Percentiles rank a stretch among this genome's conserved stretches.
These are phyloP conservation scores for Boletus coccyginus DNA, from an alignment of 768 basidiomycete species.

Conservation along the genomic window DNA sequence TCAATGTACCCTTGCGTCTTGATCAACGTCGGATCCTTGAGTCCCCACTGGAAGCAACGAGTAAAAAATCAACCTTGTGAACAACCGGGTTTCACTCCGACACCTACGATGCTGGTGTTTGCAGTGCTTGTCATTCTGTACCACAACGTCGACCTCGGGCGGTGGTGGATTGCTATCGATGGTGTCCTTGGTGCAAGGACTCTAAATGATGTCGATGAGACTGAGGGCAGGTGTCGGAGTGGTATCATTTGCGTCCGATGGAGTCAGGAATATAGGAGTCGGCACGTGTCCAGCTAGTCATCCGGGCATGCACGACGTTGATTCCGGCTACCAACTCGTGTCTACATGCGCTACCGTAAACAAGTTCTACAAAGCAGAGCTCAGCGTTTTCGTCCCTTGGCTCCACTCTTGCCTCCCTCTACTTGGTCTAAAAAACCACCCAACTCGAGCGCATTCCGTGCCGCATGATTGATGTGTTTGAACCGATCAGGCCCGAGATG, in stretches of 20 bases:
- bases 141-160: constrained; percentile 13
- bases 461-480: constrained; percentile 95
- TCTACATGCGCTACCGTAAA: not conserved
- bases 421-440: constrained; percentile 78
- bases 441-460: constrained; percentile 82
- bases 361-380: not conserved
- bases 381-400: constrained; percentile 31
- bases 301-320: too few relatives aligned
- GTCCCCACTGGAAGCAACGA: constrained; percentile 49
- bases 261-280: not conserved
- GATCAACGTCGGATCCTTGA: constrained; percentile 76
- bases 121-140: constrained; percentile 58
- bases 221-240: constrained; percentile 11
- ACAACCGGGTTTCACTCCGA: not conserved
- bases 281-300: not conserved
- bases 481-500: constrained; percentile 87
- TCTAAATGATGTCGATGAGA: constrained; percentile 13
- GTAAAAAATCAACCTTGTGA: not conserved
- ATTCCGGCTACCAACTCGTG: not conserved
- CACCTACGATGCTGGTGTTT: constrained; percentile 33
- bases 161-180: constrained; percentile 1
- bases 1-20: constrained; percentile 76
- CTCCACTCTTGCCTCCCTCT: constrained; percentile 27
- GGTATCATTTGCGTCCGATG: constrained; percentile 10
- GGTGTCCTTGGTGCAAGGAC: constrained; percentile 16